Evolutionary conservation across 139 green algal genomes (phyloP), one percentile per base, ranked within the genome.

Genomic region (Chlorella sp.): DNA sequence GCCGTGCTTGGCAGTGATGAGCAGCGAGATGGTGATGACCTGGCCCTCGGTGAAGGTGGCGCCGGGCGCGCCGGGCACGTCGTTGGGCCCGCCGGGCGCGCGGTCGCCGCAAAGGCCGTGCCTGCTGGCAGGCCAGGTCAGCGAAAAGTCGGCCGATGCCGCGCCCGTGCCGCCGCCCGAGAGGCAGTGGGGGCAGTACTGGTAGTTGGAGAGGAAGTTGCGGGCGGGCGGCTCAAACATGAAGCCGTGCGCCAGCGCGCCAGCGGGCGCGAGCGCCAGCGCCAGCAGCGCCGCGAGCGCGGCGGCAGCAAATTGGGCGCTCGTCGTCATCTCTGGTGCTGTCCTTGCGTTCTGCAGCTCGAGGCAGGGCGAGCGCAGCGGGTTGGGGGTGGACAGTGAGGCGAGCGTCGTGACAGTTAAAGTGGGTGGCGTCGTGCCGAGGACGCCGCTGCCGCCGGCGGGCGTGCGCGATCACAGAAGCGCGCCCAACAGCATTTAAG

Each of bases 131-230:
- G 68, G 68, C 68, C 68, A 75, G 38, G 51, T 36, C 35, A 75
- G 68, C 23, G 27, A 29, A 3, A 51, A 35, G 8, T 46, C 38
- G 27, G 27, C 55, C 1, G 68, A 75, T 9, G 36, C 40, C 3
- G 35, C 25, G 36, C 50, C 65, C 36, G 68, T 6, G 51, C 68
- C 68, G 23, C 68, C 68, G 27, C 40, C 36, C 8, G 40, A 43
- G 35, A 66, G 42, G 38, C 68, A 75, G 38, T 75, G 68, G 2
- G 68, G 68, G 68, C 68, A 75, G 51, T 65, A 75, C 27, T 75
- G 38, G 42, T 51, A 64, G 53, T 75, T 65, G 38, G 38, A 51
- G 3, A 66, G n/a, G 21, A 41, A 19, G 68, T 65, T 75, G 40
- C 68, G 68, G 5, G 68, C 25, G 7, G 36, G 27, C 2, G 68